Percentiles rank a stretch among this genome's conserved stretches.
These are phyloP conservation scores for Tylopilus plumbeoviolaceoides DNA, from an alignment of 768 basidiomycete species.

Conservation along the genomic window DNA sequence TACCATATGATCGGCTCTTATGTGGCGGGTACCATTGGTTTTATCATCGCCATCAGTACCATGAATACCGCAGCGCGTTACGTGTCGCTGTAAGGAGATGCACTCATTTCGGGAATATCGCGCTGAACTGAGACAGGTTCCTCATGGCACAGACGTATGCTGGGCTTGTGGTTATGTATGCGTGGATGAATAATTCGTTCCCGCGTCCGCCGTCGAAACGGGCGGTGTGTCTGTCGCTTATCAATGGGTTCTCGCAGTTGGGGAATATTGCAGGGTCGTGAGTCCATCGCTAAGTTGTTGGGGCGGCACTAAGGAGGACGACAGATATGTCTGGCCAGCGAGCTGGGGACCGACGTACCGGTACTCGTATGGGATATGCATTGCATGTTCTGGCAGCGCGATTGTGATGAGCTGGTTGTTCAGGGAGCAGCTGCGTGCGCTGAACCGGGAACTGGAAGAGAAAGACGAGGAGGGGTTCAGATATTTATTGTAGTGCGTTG, in stretches of 20 bases:
- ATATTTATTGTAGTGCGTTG: conserved; percentile 45
- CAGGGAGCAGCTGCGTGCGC: conserved; percentile 37
- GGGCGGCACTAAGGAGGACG: conserved; percentile 1
- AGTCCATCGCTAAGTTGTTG: conserved; percentile 26
- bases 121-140: conserved; percentile 43
- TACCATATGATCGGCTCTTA: conserved; percentile 60
- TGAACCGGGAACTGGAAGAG: conserved; percentile 38
- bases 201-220: conserved; percentile 81
- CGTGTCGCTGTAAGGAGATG: conserved; percentile 48
- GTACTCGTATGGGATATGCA: conserved; percentile 73
- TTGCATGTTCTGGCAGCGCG: conserved; percentile 47
- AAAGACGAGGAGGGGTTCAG: conserved; percentile 40
- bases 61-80: conserved; percentile 64
- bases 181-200: conserved; percentile 55
- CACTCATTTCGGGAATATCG: conserved; percentile 4
- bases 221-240: conserved; percentile 74
- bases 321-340: conserved; percentile 62
- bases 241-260: conserved; percentile 78
- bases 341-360: conserved; percentile 69
- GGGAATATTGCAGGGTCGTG: conserved; percentile 85
- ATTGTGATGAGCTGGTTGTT: conserved; percentile 51
- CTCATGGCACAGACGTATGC: conserved; percentile 73
- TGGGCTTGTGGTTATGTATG: conserved; percentile 61
- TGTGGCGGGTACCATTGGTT: conserved; percentile 59
- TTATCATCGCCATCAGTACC: conserved; percentile 60